Evolutionary conservation across 768 basidiomycete species (phyloP), one percentile per base, ranked within the genome.

Genomic region (Trametes villosa): DNA sequence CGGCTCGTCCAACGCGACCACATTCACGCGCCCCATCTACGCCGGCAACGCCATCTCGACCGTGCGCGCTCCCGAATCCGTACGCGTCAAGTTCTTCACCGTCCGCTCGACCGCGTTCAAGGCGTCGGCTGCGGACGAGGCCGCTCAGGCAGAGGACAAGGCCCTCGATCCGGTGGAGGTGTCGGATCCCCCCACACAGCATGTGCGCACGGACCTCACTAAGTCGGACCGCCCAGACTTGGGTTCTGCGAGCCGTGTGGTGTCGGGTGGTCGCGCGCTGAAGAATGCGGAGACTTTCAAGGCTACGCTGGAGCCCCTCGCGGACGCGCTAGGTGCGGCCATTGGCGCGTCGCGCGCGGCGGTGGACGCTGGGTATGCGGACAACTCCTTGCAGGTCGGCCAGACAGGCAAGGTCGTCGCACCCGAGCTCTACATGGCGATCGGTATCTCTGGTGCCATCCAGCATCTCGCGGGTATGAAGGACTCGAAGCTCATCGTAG

Each of bases 381-480:
- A 98, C 75, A 98, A 98, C 76, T 95, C 93, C 4, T 71, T 98
- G 51, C 97, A 99, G 75, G 97, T 99, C n/a, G 97, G 97, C 24
- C 97, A 99, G 79, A 99, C 97, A 0, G 97, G 97, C 56, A 98
- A 98, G 76, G 91, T 99, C 34, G 96, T 98, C 42, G 96, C 97
- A 3, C 96, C 97, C 0, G 92, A 96, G 71, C 78, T 99, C 53
- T 99, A 99, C 76, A 84, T 98, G 75, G 97, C 97, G 4, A 76
- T 98, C 49, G 97, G 97, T 51, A 98, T 99, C 67, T 97, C 95
- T 9, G 97, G 97, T 18, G 97, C 97, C 15, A 99, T 98, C 68
- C 97, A 99, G 77, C 97, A 99, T 78, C 79, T 98, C 55, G 97
- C 97, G 22, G 97, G 97, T 9, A 99, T 98, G 97, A 99, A 99